Percentiles rank a stretch among this genome's conserved stretches.
These are phyloP conservation scores for Syncephalis plumigaleata DNA, from an alignment of 371 early-diverging fungal species.

Conservation along the genomic window DNA sequence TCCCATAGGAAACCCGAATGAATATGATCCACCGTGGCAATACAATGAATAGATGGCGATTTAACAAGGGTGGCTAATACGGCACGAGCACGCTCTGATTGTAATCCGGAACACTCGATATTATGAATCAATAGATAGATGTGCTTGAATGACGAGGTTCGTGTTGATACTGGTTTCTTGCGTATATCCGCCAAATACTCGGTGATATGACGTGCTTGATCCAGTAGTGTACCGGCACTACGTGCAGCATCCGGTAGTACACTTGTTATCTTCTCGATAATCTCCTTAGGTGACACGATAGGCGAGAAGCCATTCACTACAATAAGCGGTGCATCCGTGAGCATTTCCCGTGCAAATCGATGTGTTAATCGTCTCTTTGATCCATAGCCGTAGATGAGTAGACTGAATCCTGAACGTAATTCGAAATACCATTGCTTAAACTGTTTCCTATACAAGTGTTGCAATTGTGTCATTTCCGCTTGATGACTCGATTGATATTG, in stretches of 20 bases:
- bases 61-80: conserved; percentile 46
- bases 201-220: conserved; percentile 40
- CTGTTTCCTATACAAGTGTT: background rate
- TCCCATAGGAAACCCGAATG: conserved; percentile 82
- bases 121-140: conserved; percentile 75
- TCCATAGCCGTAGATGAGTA: conserved; percentile 7
- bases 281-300: conserved; percentile 45
- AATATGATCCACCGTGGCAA: conserved; percentile 83
- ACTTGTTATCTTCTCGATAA: conserved; percentile 39
- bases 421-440: conserved; percentile 6
- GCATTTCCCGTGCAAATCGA: conserved; percentile 34
- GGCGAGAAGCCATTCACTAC: conserved; percentile 78
- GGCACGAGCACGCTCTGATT: conserved; percentile 45
- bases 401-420: conserved; percentile 3
- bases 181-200: conserved; percentile 14
- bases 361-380: conserved; percentile 66
- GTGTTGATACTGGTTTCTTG: conserved; percentile 17
- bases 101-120: conserved; percentile 73
- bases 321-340: conserved; percentile 44
- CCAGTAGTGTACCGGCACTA: conserved; percentile 28
- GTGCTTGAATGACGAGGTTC: conserved; percentile 18
- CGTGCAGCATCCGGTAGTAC: conserved; percentile 18
- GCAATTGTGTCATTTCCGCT: background rate
- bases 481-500: conserved; percentile 2
- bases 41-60: conserved; percentile 44